Evolutionary conservation across 495 filamentous ascomycete species (phyloP).

Genomic region (Amorphotheca resinae): DNA sequence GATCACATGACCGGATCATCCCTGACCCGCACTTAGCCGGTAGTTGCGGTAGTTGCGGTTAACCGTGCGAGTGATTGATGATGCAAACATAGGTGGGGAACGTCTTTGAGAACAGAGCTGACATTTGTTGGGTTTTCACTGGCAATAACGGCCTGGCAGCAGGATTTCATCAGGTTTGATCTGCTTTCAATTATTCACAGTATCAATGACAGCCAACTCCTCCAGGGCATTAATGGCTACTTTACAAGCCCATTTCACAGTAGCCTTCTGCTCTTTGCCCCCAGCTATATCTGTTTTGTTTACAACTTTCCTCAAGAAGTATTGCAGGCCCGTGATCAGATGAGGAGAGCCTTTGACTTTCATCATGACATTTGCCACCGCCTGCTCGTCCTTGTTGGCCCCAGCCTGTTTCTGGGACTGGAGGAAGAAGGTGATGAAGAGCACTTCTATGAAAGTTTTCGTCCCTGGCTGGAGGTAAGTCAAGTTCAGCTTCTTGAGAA

Average conservation of each 20-base stretch:
- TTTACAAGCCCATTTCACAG: conserved; percentile 59
- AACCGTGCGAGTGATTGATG: too few relatives aligned
- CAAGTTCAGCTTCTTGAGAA: conserved; percentile 68
- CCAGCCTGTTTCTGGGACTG: conserved; percentile 31
- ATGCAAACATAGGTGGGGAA: too few relatives aligned
- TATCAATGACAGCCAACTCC: conserved; percentile 28
- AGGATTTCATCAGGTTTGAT: too few relatives aligned
- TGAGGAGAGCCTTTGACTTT: conserved; percentile 45
- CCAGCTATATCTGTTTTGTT: conserved; percentile 59
- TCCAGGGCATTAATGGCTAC: conserved; percentile 47
- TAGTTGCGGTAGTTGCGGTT: not conserved
- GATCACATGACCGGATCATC: conserved; percentile 1
- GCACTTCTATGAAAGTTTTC: conserved; percentile 61
- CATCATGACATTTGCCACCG: conserved; percentile 52
- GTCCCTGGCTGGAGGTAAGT: conserved; percentile 65
- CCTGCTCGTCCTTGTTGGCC: conserved; percentile 33
- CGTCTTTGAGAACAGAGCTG: too few relatives aligned
- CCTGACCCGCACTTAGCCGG: not conserved
- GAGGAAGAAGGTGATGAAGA: conserved; percentile 64
- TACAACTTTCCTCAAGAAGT: conserved; percentile 67
- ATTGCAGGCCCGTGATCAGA: conserved; percentile 58
- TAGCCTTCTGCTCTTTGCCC: conserved; percentile 44
- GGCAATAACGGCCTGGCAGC: too few relatives aligned
- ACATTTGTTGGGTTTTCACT: too few relatives aligned
- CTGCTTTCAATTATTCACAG: conserved; percentile 12